A percentile compares a stretch with the other conserved stretches of the same genome.
phyloP scores from a whole-genome alignment of 345 rosid genomes.

The Populus ilicifolia region DNA sequence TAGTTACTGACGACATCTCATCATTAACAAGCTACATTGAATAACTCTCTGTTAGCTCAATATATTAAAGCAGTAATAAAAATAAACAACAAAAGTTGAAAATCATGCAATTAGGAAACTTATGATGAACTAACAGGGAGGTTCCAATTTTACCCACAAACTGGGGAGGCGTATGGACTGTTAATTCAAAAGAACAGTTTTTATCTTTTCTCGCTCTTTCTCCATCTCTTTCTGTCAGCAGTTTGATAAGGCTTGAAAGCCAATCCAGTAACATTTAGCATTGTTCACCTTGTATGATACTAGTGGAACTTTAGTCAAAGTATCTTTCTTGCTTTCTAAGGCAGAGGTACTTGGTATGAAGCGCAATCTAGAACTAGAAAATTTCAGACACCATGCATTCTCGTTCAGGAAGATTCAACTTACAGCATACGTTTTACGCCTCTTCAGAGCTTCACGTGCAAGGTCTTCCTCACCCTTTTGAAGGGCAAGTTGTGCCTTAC shows the following conservation, averaged over 20 bases:
- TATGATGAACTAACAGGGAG: neutral
- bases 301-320: neutral
- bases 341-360: neutral
- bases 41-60: neutral
- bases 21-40: neutral
- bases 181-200: neutral
- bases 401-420: slow-evolving; percentile 20
- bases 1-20: neutral
- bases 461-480: slow-evolving; percentile 80
- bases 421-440: slow-evolving; percentile 74
- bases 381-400: neutral
- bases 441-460: slow-evolving; percentile 81
- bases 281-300: neutral
- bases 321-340: neutral
- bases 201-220: neutral
- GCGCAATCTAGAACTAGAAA: neutral
- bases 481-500: slow-evolving; percentile 74
- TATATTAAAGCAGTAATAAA: neutral
- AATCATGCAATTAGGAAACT: neutral
- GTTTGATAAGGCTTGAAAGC: neutral
- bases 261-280: neutral
- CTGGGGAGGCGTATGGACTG: neutral
- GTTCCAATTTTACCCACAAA: neutral
- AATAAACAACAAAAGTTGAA: neutral
- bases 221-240: neutral